Evolutionary conservation across 768 basidiomycete genomes (phyloP), one percentile per base, ranked within the genome.

Genomic region (Russula vinacea): DNA sequence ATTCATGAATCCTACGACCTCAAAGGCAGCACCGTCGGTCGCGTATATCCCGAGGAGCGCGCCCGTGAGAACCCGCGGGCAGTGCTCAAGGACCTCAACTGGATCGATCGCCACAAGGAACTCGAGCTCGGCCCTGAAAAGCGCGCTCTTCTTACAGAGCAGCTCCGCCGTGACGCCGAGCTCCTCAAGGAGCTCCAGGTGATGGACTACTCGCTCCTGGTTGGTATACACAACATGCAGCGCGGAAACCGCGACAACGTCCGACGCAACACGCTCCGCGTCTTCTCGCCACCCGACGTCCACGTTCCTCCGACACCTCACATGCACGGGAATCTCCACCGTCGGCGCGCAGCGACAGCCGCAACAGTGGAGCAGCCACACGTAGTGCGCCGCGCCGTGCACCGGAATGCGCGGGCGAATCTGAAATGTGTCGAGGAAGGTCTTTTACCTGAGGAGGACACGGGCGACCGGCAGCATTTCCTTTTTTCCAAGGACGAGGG

Each of bases 401-500:
- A 90, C 71, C 88, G 86, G 0, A 86, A 91, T 7, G 56, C 51
- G 16, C 47, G 53, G 14, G 52, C 58, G 42, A 64, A 51, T 16
- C 17, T 64, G 53, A 55, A 49, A 24, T 24, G 52, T 9, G 75
- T 74, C 14, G 76, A 73, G 9, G 76, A 79, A 0, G 75, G 85
- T 39, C 78, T 82, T 60, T 78, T 87, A 33, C 88, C 84, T 0
- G 88, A 88, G 70, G 76, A 83, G 71, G 82, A 89, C 71, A 80
- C 82, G 1, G 83, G 84, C 40, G 84, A 89, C 62, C 77, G 84
- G 17, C 80, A 83, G 29, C 84, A 91, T 62, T 93, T 96, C 73
- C 75, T 98, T 32, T 99, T 99, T 76, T 98, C 97, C 72, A 92
- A 95, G 70, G 95, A 99, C 72, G 97, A 98, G 70, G 94, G 94